Percentiles rank a stretch among this genome's conserved stretches.
phyloP scores from a whole-genome alignment of 192 early-diverging fungal species.

The Rhizophagus clarus region DNA sequence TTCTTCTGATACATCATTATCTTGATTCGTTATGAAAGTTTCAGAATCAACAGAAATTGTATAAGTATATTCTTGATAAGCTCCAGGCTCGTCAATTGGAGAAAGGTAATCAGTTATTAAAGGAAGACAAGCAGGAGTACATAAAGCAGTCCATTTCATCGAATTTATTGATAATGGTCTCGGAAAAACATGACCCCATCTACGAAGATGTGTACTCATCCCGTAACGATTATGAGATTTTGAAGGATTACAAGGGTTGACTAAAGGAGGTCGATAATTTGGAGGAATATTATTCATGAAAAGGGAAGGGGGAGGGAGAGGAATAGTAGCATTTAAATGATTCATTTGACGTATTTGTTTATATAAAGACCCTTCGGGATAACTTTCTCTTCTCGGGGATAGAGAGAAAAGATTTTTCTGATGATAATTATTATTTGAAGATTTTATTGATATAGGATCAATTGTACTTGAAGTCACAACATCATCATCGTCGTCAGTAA shows the following conservation, averaged over 20 bases:
- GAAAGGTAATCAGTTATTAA: slow-evolving; percentile 88
- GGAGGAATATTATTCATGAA: slow-evolving; percentile 10
- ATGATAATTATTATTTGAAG: slow-evolving; percentile 28
- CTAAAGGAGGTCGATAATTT: slow-evolving; percentile 34
- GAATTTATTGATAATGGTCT: slow-evolving; percentile 36
- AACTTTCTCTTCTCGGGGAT: slow-evolving; percentile 29
- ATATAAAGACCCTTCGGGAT: slow-evolving; percentile 34
- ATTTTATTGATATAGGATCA: slow-evolving; percentile 50
- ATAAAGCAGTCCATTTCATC: slow-evolving; percentile 86
- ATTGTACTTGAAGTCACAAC: slow-evolving; percentile 53
- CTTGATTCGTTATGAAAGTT: slow-evolving; percentile 45
- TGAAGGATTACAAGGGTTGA: slow-evolving; percentile 78
- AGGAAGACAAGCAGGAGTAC: slow-evolving; percentile 92
- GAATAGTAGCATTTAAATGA: neutral
- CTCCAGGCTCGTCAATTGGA: slow-evolving; percentile 60
- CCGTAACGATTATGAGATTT: slow-evolving; percentile 54
- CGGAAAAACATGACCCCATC: slow-evolving; percentile 90
- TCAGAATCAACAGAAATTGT: slow-evolving; percentile 62
- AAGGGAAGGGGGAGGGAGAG: too few species aligned
- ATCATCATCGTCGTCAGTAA: slow-evolving; percentile 50
- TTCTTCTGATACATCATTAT: slow-evolving; percentile 41
- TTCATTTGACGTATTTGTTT: slow-evolving; percentile 40
- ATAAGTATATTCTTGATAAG: slow-evolving; percentile 82
- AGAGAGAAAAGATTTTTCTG: slow-evolving; percentile 30
- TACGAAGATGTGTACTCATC: slow-evolving; percentile 60